Base-by-base conservation (phyloP, 2,329 filamentous ascomycete species). In the Phyllosticta citrichinensis region DNA sequence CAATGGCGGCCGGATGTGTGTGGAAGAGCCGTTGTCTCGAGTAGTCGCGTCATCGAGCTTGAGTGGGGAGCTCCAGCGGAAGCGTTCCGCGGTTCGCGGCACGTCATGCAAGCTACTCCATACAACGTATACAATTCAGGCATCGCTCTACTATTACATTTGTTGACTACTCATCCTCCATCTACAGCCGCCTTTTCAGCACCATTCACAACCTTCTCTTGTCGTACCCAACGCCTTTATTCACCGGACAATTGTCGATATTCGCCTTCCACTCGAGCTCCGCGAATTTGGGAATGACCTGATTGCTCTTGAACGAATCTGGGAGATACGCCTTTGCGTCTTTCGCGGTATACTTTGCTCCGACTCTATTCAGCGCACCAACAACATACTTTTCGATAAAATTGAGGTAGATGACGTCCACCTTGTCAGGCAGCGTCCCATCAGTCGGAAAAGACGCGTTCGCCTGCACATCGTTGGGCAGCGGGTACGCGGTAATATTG, bases 341-440 rank as follows among this genome's bases (percentile, higher is more conserved):
- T 0, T 47, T 63, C 5, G 65, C 50, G 1, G 65, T 68, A 52
- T 70, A 76, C 2, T 63, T 69, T 0, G 65, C 71, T 0, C 75
- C 74, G 9, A 73, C 65, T 47, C 68, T 65, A 19, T 71, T 71
- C 47, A 77, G 59, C 12, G 71, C 74, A 55, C 66, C 61, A 2
- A 76, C 59, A 6, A 77, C 69, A 55, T 74, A 70, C 11, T 64
- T 65, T 14, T 69, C 69, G 19, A 77, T 73, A 64, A 80, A 83
- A 64, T 83, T 80, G 14, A 81, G 68, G 65, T 83, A 83, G 24
- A 84, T 72, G 0, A 83, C 67, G 63, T 84, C 81, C 2, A 83
- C 80, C 2, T 68, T 74, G 11, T 76, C 73, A 0, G 80, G 77
- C 19, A 69, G 58, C 3, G 66, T 72, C 1, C 77, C 77, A 24